Evolutionary conservation across 202 grass and related monocot species (phyloP).

Genomic region (Carex sylvatica): DNA sequence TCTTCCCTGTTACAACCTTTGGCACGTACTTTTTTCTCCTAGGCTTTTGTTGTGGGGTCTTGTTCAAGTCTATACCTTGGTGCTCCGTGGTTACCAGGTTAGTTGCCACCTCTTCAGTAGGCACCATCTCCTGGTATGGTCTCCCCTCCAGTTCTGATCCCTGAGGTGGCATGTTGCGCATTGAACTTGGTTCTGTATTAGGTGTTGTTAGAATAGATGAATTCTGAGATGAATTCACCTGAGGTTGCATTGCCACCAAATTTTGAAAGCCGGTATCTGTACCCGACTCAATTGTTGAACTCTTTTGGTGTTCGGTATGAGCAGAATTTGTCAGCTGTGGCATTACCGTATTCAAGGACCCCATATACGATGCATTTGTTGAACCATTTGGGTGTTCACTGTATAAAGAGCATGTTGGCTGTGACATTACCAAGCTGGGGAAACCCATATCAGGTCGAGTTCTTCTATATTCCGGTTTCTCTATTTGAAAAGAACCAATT

Average conservation of each 20-base stretch:
- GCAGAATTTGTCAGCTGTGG: conserved; percentile 4
- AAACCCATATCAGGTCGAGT: background rate
- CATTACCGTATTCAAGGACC: conserved; percentile 6
- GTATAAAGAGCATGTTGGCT: background rate
- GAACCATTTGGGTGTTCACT: background rate
- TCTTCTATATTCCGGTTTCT: background rate
- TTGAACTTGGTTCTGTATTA: conserved; percentile 1
- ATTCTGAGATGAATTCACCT: conserved; percentile 8
- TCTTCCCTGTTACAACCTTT: conserved; percentile 62
- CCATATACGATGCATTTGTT: background rate
- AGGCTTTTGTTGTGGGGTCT: conserved; percentile 46
- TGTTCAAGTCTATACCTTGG: conserved; percentile 47
- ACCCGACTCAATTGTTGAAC: conserved; percentile 13
- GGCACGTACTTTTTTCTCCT: conserved; percentile 73
- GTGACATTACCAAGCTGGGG: background rate
- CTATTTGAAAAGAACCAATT: conserved; percentile 3
- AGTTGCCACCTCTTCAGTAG: conserved; percentile 26
- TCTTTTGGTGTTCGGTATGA: background rate
- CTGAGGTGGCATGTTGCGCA: background rate
- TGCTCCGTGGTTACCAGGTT: conserved; percentile 13
- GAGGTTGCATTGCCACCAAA: background rate
- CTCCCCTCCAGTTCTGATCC: background rate
- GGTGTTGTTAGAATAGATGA: background rate
- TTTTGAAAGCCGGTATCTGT: background rate
- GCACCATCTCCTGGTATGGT: conserved; percentile 13